Base-by-base conservation (phyloP, 495 filamentous ascomycete genomes). In the Aspergillus egyptiacus region DNA sequence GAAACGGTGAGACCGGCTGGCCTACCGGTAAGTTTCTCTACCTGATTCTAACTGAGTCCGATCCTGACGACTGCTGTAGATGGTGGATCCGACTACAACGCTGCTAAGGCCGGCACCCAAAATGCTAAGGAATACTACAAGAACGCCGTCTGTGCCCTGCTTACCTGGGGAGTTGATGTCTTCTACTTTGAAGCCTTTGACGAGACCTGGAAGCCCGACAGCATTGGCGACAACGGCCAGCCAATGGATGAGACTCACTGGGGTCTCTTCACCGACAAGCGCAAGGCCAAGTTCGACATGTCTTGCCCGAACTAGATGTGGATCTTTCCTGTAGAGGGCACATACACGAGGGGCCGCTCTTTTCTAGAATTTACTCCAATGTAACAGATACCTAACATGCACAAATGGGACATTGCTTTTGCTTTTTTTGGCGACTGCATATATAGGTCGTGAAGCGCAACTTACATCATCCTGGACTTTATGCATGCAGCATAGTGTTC, bases 141-240 rank as follows among this genome's bases (percentile, higher is more conserved):
- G 62, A 64, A 78, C 19, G 81, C 77, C 58, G 77, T 91, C 53
- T 91, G 87, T 63, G 77, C 76, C 42, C 79, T 86, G 64, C 68
- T 87, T 24, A 77, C 71, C 53, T 87, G 83, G 83, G 82, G 83
- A 50, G 69, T 85, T 35, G 85, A 88, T 61, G 80, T 86, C 50
- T 91, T 90, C 73, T 85, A 81, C 65, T 91, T 91, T 57, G 86
- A 90, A 75, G 86, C 87, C 36, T 89, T 86, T 61, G 84, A 87
- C 56, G 85, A 88, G 80, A 68, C 79, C 49, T 89, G 83, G 81
- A 91, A 91, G 82, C 85, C 85, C 47, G 61, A 71, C 20, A 80
- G 77, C 61, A 70, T 77, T 53, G 85, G 84, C 52, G 79, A 87
- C 60, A 81, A 84, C 63, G 86, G 86, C 46, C 56, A 73, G 60